Percentiles rank a stretch among this genome's conserved stretches.
Conservation (phyloP, 371 early-diverging fungal genomes). For the Mucor sp. region DNA sequence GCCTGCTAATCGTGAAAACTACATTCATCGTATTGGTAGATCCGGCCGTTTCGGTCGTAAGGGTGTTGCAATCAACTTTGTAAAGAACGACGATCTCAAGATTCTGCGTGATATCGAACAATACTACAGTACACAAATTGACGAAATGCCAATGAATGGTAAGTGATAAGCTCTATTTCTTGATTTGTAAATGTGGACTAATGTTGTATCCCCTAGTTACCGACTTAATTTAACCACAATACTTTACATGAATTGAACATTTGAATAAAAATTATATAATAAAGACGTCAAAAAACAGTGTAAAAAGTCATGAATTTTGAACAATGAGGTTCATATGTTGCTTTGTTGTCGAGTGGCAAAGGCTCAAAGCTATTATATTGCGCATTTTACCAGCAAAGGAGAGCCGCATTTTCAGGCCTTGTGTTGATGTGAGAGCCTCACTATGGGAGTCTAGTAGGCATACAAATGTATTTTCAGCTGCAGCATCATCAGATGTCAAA, state of each 20-base stretch:
- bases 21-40: constrained; percentile 97
- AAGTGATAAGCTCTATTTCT: constrained; percentile 9
- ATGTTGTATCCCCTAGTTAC: constrained; percentile 11
- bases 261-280: background rate
- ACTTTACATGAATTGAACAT: background rate
- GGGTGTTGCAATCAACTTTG: constrained; percentile 98
- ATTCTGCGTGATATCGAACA: constrained; percentile 91
- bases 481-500: no score
- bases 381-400: no score
- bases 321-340: no score
- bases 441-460: no score
- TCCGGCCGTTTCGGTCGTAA: constrained; percentile 98
- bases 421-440: no score
- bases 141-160: constrained; percentile 94
- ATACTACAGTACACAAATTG: constrained; percentile 94
- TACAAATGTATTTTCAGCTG: no score
- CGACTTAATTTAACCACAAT: constrained; percentile 18
- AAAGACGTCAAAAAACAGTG: background rate
- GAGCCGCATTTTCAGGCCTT: no score
- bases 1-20: constrained; percentile 91
- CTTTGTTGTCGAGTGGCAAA: no score
- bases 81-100: constrained; percentile 86
- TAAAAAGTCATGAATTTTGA: background rate
- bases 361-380: no score
- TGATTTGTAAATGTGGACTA: background rate